phyloP scores from a whole-genome alignment of 768 basidiomycete species.

The Pulveroboletus sp. region DNA sequence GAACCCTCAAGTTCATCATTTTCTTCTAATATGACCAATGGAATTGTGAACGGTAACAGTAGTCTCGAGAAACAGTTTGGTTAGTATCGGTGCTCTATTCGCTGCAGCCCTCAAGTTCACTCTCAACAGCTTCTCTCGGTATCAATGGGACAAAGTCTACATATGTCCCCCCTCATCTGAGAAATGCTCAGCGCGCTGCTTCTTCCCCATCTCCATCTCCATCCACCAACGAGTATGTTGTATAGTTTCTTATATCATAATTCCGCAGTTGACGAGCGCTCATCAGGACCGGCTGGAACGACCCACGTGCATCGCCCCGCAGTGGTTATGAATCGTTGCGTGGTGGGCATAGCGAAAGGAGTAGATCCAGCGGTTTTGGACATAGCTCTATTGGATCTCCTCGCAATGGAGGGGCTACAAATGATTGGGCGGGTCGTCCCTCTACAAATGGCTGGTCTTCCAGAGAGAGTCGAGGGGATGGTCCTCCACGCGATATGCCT shows the following conservation, averaged over 20 bases:
- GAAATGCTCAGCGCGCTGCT: constrained; percentile 81
- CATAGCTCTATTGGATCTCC: constrained; percentile 33
- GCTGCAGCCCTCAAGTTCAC: not conserved
- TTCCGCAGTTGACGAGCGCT: constrained; percentile 18
- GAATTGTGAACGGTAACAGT: constrained; percentile 73
- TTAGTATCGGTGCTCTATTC: constrained; percentile 31
- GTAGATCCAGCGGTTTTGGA: constrained; percentile 38
- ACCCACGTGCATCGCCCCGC: constrained; percentile 66
- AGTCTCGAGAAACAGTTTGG: constrained; percentile 75
- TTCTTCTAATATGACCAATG: constrained; percentile 80
- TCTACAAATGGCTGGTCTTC: constrained; percentile 37
- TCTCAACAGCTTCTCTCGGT: constrained; percentile 61
- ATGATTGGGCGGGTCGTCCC: constrained; percentile 41
- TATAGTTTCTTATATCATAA: constrained; percentile 10
- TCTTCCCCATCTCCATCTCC: constrained; percentile 39
- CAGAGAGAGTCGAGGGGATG: constrained; percentile 29
- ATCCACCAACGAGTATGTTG: constrained; percentile 50
- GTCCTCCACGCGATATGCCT: constrained; percentile 47
- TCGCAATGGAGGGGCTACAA: constrained; percentile 25
- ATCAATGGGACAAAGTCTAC: constrained; percentile 66
- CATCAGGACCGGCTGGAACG: constrained; percentile 66
- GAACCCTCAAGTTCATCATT: constrained; percentile 28
- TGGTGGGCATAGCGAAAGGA: constrained; percentile 36
- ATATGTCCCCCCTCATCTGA: constrained; percentile 87
- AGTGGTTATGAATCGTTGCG: constrained; percentile 39